A percentile compares a stretch with the other conserved stretches of the same genome.
These are phyloP conservation scores for Xylaria nigripes DNA, from an alignment of 495 filamentous ascomycete genomes.

Conservation along the genomic window DNA sequence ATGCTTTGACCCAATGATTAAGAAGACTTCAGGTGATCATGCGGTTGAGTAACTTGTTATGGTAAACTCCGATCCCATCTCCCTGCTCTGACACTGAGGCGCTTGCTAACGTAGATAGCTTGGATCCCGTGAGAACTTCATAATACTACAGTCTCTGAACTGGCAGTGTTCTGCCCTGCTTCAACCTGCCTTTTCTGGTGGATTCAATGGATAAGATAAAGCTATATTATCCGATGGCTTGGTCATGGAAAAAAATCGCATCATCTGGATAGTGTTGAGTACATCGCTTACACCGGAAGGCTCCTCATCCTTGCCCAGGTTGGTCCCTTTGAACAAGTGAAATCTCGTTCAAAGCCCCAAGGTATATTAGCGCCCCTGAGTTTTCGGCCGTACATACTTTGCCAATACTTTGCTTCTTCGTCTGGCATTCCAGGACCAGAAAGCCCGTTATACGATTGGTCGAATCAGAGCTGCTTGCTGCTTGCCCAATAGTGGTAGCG, in stretches of 20 bases:
- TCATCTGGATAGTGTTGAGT: not conserved
- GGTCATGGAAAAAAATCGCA: not conserved
- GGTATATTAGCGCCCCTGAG: not conserved
- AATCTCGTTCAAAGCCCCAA: too few relatives aligned
- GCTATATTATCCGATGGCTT: not conserved
- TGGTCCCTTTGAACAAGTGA: not conserved
- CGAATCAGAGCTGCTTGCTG: not conserved
- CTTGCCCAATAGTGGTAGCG: not conserved
- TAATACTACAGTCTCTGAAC: not conserved
- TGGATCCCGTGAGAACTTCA: not conserved
- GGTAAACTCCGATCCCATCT: not conserved
- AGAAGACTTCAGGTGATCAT: not conserved
- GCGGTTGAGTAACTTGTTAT: not conserved
- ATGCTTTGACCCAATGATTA: not conserved
- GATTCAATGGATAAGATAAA: not conserved
- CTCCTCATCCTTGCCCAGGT: not conserved
- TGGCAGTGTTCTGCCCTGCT: not conserved
- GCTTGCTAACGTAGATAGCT: not conserved
- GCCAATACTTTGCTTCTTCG: not conserved
- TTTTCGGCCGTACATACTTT: not conserved
- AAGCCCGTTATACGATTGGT: not conserved
- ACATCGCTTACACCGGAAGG: not conserved
- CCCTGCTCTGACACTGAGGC: not conserved
- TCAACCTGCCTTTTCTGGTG: too few relatives aligned
- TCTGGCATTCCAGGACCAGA: too few relatives aligned